A percentile compares a stretch with the other conserved stretches of the same genome.
Conservation (phyloP, 2,329 filamentous ascomycete genomes). For the Fusarium nematophilum region DNA sequence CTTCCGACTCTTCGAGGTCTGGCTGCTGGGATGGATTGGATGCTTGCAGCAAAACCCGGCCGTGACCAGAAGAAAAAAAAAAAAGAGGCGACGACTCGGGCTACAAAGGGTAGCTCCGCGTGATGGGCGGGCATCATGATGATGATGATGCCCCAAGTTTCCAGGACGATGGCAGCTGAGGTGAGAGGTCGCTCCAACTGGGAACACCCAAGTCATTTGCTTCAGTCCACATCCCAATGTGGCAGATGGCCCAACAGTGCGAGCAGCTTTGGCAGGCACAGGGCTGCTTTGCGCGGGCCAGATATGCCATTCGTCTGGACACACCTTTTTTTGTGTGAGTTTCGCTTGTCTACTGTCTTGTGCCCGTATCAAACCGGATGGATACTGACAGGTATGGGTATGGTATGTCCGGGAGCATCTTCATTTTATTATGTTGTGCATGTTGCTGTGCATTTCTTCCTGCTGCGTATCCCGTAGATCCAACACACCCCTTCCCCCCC, state of each 20-base stretch:
- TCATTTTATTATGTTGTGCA: slow-evolving; percentile 41
- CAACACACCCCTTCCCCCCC: slow-evolving; percentile 11
- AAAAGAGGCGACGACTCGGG: background rate
- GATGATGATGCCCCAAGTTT: background rate
- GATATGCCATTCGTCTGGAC: slow-evolving; percentile 12
- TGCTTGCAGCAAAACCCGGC: background rate
- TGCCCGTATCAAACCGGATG: slow-evolving; percentile 6
- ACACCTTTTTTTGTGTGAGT: slow-evolving; percentile 15
- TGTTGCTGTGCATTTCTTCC: slow-evolving; percentile 34
- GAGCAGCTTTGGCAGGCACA: slow-evolving; percentile 23
- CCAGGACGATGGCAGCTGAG: slow-evolving; percentile 8
- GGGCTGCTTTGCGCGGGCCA: slow-evolving; percentile 22
- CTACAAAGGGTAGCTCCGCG: slow-evolving; percentile 19
- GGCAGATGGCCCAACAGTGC: slow-evolving; percentile 37
- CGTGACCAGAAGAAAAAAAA: too few species aligned
- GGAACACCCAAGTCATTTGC: slow-evolving; percentile 15
- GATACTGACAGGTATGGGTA: too few species aligned
- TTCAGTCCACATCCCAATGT: slow-evolving; percentile 12
- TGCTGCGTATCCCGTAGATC: too few species aligned
- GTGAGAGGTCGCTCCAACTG: slow-evolving; percentile 3
- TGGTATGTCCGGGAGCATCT: slow-evolving; percentile 18
- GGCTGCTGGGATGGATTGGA: slow-evolving; percentile 21
- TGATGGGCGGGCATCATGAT: slow-evolving; percentile 8
- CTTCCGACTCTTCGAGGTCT: slow-evolving; percentile 10
- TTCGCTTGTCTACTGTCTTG: slow-evolving; percentile 10